Evolutionary conservation across 306 rosid genomes (phyloP).

Genomic region (Spatholobus suberectus): DNA sequence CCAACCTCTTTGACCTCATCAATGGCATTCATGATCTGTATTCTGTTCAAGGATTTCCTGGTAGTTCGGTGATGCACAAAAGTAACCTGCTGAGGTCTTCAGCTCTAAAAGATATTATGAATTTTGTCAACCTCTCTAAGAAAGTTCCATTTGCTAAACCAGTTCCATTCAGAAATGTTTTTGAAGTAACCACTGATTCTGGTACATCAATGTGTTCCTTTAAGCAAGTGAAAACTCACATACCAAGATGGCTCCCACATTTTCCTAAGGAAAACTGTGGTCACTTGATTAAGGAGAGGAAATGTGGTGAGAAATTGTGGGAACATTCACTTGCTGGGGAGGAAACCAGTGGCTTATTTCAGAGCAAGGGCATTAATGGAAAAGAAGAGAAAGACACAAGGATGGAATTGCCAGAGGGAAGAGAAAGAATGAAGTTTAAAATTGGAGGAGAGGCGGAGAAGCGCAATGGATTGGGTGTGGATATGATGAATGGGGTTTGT

Average conservation of each 20-base stretch:
- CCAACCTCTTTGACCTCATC: slow-evolving; percentile 71
- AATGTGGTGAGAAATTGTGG: slow-evolving; percentile 73
- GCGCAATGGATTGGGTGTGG: slow-evolving; percentile 35
- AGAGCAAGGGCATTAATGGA: slow-evolving; percentile 15
- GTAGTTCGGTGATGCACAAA: slow-evolving; percentile 51
- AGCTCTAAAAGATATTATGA: slow-evolving; percentile 55
- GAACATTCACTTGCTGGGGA: slow-evolving; percentile 44
- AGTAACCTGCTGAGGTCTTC: slow-evolving; percentile 50
- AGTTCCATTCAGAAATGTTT: slow-evolving; percentile 40
- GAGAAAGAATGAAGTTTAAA: slow-evolving; percentile 65
- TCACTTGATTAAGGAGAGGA: slow-evolving; percentile 43
- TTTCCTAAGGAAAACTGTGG: slow-evolving; percentile 49
- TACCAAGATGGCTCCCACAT: slow-evolving; percentile 78
- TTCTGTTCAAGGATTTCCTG: slow-evolving; percentile 56
- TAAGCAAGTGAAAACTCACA: slow-evolving; percentile 29
- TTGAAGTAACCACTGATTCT: slow-evolving; percentile 27
- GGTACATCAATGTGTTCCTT: not conserved
- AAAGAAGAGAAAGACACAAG: slow-evolving; percentile 36
- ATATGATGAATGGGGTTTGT: slow-evolving; percentile 46
- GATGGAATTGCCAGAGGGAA: slow-evolving; percentile 41
- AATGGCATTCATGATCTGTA: slow-evolving; percentile 62
- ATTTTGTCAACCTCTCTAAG: slow-evolving; percentile 40
- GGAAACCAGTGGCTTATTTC: not conserved
- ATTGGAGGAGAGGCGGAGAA: slow-evolving; percentile 46
- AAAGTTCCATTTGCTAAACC: slow-evolving; percentile 64